Percentiles rank a stretch among this genome's conserved stretches.
Conservation (phyloP, 257 asterid genomes). For the Plectranthus barbatus region DNA sequence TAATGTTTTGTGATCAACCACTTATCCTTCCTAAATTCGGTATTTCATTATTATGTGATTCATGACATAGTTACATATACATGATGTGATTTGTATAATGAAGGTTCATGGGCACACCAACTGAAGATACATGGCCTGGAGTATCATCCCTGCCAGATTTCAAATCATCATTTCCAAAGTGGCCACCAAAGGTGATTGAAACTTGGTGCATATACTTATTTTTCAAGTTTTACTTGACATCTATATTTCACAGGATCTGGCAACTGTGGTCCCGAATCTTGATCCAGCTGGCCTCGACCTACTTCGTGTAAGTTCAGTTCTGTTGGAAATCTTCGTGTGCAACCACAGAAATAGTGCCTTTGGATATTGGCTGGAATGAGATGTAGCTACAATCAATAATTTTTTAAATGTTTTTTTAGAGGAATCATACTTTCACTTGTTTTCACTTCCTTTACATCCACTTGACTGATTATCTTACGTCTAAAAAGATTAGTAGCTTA, state of each 20-base stretch:
- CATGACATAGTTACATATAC: slow-evolving; percentile 5
- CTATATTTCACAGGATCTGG: slow-evolving; percentile 56
- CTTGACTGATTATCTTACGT: neutral
- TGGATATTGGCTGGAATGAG: neutral
- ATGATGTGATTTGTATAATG: slow-evolving; percentile 10
- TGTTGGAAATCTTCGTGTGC: no score
- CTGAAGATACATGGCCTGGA: slow-evolving; percentile 91
- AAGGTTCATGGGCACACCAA: slow-evolving; percentile 95
- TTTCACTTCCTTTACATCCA: neutral
- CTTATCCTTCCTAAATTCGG: neutral
- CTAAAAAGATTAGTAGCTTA: neutral
- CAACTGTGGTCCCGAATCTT: slow-evolving; percentile 64
- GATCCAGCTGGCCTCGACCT: slow-evolving; percentile 79
- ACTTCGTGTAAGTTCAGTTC: slow-evolving; percentile 53
- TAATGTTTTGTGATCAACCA: neutral
- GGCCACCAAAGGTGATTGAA: slow-evolving; percentile 66
- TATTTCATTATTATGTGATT: neutral
- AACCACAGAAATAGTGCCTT: neutral
- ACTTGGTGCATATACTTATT: neutral
- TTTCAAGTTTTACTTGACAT: neutral
- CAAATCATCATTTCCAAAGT: slow-evolving; percentile 76
- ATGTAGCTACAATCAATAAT: neutral
- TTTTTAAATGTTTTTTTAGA: no score
- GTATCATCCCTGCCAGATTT: slow-evolving; percentile 91
- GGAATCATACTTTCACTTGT: no score